A percentile compares a stretch with the other conserved stretches of the same genome.
Conservation (phyloP, 179 eudicot species). For the Beta macrorhiza region DNA sequence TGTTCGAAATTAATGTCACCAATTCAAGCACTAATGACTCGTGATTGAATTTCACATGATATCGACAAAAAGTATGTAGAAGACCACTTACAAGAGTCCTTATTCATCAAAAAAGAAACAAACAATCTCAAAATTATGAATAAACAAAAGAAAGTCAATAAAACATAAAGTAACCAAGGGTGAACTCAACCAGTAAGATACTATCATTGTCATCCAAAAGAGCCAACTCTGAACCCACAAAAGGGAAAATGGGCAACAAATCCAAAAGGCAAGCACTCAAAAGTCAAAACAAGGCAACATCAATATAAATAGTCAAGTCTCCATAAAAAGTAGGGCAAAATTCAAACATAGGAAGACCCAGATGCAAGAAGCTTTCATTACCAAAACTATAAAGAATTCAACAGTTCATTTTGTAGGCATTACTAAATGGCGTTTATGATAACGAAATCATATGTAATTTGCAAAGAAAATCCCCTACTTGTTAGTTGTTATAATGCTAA, state of each 20-base stretch:
- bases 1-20: neutral
- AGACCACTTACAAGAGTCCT: neutral
- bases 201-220: constrained; percentile 5
- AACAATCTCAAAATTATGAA: no score
- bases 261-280: neutral
- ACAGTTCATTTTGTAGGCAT: no score
- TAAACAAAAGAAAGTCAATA: neutral
- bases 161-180: neutral
- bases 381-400: neutral
- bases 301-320: neutral
- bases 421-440: no score
- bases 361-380: neutral
- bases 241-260: neutral
- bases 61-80: neutral
- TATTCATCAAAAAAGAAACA: neutral
- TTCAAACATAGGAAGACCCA: neutral
- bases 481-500: no score
- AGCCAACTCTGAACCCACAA: neutral
- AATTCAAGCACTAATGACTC: neutral
- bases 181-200: neutral
- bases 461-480: no score
- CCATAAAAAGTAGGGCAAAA: neutral
- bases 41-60: neutral
- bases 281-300: neutral
- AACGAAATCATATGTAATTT: no score